These are phyloP conservation scores for Teratosphaeria nubilosa DNA, from an alignment of 2,329 filamentous ascomycete genomes.

Conservation along the genomic window DNA sequence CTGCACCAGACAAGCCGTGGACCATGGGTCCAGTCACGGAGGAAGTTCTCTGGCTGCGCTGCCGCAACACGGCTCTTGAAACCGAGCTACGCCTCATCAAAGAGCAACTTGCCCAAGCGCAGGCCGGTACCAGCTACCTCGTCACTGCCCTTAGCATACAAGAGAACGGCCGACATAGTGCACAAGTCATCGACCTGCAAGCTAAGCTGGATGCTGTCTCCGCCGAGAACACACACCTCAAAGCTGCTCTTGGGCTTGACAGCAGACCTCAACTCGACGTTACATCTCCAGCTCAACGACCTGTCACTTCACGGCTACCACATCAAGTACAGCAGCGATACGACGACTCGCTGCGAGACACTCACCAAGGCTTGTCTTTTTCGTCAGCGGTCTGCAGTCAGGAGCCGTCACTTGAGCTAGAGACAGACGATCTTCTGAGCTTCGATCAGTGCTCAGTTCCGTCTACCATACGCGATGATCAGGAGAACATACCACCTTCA, in stretches of 20 bases:
- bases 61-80: constrained; percentile 15
- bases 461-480: not conserved
- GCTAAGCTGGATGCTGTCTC: constrained; percentile 1
- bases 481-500: not conserved
- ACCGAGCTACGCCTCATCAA: constrained; percentile 16
- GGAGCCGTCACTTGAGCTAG: not conserved
- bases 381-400: not conserved
- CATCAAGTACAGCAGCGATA: not conserved
- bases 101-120: constrained; percentile 15
- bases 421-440: not conserved
- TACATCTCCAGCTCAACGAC: not conserved
- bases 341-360: not conserved
- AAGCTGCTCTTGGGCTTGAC: not conserved
- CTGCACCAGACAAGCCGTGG: not conserved
- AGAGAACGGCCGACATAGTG: not conserved
- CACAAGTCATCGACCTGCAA: constrained; percentile 1
- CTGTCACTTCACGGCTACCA: not conserved
- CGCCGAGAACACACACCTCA: constrained; percentile 3
- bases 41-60: constrained; percentile 6
- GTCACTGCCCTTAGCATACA: constrained; percentile 7
- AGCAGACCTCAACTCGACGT: not conserved
- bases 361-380: not conserved
- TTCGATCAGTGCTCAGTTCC: not conserved
- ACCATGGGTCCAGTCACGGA: constrained; percentile 1
- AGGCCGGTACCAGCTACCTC: constrained; percentile 11